Base-by-base conservation (phyloP, 768 basidiomycete genomes). In the Dioszegia hungarica region DNA sequence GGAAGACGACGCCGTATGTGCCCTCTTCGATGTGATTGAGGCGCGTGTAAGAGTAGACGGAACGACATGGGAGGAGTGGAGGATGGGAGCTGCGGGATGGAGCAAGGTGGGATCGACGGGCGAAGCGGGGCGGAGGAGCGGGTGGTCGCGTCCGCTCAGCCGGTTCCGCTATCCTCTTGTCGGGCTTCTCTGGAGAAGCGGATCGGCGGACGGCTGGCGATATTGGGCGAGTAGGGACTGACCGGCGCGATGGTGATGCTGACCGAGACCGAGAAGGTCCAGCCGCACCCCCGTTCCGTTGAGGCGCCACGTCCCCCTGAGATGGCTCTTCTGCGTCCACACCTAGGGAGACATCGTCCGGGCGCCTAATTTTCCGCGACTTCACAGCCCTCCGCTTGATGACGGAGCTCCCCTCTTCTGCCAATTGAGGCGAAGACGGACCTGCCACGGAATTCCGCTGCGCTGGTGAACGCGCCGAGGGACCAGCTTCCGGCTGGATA, bases 1-100 rank as follows among this genome's bases (percentile, higher is more conserved):
- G 85, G 62, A 90, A 98, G 15, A 99, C 95, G 36, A 98, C 85
- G 17, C 95, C 95, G 65, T 99, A 99, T 0, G 90, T 91, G 4
- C 95, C 95, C 78, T 99, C 95, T 77, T 98, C 95, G 67, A 99
- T 99, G 67, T 95, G 90, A 75, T 99, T 99, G 53, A 99, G 80
- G 38, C 89, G 81, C 66, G 97, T 93, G 74, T 97, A 97, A 65
- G 82, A 85, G 77, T 91, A 94, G 0, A 97, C 94, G 4, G 91
- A 93, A 22, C 94, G 87, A 24, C 94, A 93, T 0, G 93, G 85
- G 37, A 82, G 77, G 22, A 98, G 83, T 1, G 85, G 79, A 28
- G 92, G 92, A 74, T 97, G 88, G 1, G 78, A 77, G 3, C 82
- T 85, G 51, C 91, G 81, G 37, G 82, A 83, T 2, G 91, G 93